Conservation (phyloP, 106 monocot genomes). For the Ottelia alismoides region DNA sequence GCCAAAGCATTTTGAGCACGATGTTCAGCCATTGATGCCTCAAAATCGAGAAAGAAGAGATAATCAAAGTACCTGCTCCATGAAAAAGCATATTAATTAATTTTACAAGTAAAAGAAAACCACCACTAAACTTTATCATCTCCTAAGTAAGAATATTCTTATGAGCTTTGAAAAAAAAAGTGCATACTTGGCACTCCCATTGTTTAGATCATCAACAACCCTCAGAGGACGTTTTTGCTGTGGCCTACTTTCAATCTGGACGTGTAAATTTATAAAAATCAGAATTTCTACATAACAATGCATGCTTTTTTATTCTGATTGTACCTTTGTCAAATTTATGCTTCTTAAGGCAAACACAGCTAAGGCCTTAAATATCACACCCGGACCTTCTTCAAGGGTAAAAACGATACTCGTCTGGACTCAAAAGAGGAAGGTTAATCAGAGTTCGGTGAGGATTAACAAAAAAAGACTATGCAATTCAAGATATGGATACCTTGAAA, state of each 20-base stretch:
- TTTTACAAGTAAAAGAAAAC: no score
- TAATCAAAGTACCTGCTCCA: slow-evolving; percentile 77
- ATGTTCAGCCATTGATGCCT: slow-evolving; percentile 77
- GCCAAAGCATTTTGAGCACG: slow-evolving; percentile 65
- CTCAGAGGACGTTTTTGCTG: slow-evolving; percentile 52
- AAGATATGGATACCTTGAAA: slow-evolving; percentile 37
- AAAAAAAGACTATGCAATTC: neutral
- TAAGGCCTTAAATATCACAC: slow-evolving; percentile 60
- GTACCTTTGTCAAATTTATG: slow-evolving; percentile 64
- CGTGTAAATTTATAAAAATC: no score
- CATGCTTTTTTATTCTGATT: no score
- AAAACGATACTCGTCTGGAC: slow-evolving; percentile 71
- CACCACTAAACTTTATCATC: no score
- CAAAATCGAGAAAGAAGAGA: slow-evolving; percentile 80
- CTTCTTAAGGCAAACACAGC: slow-evolving; percentile 57
- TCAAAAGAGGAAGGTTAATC: neutral
- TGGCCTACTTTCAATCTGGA: slow-evolving; percentile 80
- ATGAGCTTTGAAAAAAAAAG: no score
- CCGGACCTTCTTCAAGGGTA: slow-evolving; percentile 80
- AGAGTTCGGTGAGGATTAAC: neutral
- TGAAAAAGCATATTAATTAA: no score
- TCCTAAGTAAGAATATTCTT: no score
- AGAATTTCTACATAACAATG: no score
- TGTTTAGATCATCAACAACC: slow-evolving; percentile 55
- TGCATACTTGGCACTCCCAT: slow-evolving; percentile 56